Base-by-base conservation (phyloP, 352 stramenopile genomes). In the Pythium periplocum region DNA sequence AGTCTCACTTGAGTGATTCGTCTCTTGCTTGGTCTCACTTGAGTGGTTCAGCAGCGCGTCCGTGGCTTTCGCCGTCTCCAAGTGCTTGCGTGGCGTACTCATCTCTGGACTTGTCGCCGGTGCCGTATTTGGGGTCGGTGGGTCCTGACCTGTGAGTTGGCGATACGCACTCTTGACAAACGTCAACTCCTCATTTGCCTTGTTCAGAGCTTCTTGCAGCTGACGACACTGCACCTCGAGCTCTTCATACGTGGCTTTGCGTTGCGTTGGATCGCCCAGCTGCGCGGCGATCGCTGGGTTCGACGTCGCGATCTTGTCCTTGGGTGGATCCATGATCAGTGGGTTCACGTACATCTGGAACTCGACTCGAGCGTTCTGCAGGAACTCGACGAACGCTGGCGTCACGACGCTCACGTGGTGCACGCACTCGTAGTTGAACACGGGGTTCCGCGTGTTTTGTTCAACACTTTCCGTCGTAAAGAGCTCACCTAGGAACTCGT, bases 391-490 rank as follows among this genome's bases (percentile, higher is more conserved):
- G 45, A 97, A 97, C 44, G 87, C 80, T 51, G 88, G 75, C 31
- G 86, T 95, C 30, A 97, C 88, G 35, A 72, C 84, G 44, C 83
- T 66, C 3, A 98, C 73, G 49, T 96, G 82, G 60, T 97, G 91
- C 11, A 95, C 66, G 35, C 73, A 84, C 47, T 87, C 71, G 68
- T 97, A 97, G 58, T 95, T 92, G 54, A 98, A 96, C 35, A 86
- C 77, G 1, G 90, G 78, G 37, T 84, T 96, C 12, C 83, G 70
- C 31, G 86, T 93, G 48, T 90, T 85, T 45, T 94, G 84, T 64
- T 97, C 84, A 12, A 96, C 86, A 50, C 78, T 92, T 51, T 97
- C 90, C 7, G 90, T 97, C 45, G 83, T 96, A 61, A 95, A 97
- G 6, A 90, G 79, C 59, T 97, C 86, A 8, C 87, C 91, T 3